phyloP scores from a whole-genome alignment of 805 yeast species.

The Metschnikowia matae region DNA sequence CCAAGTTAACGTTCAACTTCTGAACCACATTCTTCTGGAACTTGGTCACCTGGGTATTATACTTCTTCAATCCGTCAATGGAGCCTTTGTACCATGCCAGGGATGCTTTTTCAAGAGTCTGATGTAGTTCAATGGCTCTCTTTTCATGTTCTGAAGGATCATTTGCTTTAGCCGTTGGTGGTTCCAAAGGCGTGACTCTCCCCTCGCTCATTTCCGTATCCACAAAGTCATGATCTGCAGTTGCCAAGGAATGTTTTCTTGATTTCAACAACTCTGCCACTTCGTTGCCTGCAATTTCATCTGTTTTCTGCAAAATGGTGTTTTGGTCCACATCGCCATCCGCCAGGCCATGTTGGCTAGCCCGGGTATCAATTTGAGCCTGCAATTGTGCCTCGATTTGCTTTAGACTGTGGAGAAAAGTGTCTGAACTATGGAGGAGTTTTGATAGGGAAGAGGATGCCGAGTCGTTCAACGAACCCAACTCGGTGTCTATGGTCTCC shows the following conservation, averaged over 20 bases:
- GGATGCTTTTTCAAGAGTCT: constrained; percentile 17
- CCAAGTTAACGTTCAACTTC: constrained; percentile 26
- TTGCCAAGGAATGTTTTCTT: not conserved
- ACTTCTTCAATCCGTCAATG: constrained; percentile 30
- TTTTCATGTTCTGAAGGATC: not conserved
- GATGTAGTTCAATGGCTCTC: not conserved
- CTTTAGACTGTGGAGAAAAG: constrained; percentile 23
- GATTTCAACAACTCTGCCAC: not conserved
- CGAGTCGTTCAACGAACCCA: constrained; percentile 19
- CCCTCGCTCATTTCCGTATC: not conserved
- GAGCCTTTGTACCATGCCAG: constrained; percentile 34
- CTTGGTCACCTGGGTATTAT: constrained; percentile 32
- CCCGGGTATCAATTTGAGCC: constrained; percentile 9
- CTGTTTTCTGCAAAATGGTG: not conserved
- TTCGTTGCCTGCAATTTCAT: not conserved
- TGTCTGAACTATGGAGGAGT: constrained; percentile 22
- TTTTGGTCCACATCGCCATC: not conserved
- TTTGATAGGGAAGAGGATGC: constrained; percentile 22
- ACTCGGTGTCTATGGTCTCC: constrained; percentile 24
- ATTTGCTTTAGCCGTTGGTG: not conserved
- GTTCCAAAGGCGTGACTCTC: not conserved
- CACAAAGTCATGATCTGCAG: constrained; percentile 2
- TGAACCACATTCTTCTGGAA: constrained; percentile 30
- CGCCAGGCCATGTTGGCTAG: not conserved
- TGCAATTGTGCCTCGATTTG: constrained; percentile 23